Evolutionary conservation across 1,284 basidiomycete species (phyloP).

Genomic region (Agaricales sp.): DNA sequence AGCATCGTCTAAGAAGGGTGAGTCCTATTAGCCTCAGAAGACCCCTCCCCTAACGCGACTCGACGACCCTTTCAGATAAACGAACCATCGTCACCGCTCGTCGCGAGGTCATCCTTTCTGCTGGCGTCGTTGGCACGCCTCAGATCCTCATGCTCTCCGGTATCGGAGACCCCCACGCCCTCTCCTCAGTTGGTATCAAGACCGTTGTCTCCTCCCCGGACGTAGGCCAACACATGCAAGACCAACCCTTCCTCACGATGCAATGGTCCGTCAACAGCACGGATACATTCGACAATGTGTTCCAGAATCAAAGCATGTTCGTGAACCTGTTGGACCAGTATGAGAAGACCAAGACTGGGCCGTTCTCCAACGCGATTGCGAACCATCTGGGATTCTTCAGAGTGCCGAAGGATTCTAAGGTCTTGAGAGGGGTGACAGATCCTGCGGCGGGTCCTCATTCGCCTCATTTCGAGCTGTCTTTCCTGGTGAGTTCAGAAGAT

Average conservation of each 20-base stretch:
- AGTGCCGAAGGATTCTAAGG: constrained; percentile 14
- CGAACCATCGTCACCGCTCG: constrained; percentile 15
- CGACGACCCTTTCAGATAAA: too few species aligned
- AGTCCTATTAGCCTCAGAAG: constrained; percentile 7
- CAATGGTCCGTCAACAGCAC: constrained; percentile 17
- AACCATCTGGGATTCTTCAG: constrained; percentile 20
- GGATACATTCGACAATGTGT: constrained; percentile 16
- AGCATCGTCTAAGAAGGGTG: too few species aligned
- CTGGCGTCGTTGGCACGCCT: constrained; percentile 27
- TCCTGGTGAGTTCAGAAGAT: constrained; percentile 15
- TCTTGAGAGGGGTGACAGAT: constrained; percentile 15
- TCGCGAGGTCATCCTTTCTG: constrained; percentile 26
- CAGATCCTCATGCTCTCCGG: constrained; percentile 34
- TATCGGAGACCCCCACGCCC: constrained; percentile 26
- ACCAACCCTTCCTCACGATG: constrained; percentile 22
- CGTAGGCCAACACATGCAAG: constrained; percentile 32
- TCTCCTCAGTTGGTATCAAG: constrained; percentile 24
- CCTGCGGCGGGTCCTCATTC: constrained; percentile 19
- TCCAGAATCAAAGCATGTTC: constrained; percentile 13
- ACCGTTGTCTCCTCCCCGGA: constrained; percentile 22
- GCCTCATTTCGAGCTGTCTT: constrained; percentile 21
- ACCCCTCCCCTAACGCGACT: too few species aligned
- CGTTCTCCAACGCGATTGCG: constrained; percentile 17
- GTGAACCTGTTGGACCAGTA: constrained; percentile 15
- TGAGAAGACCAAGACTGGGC: constrained; percentile 13